phyloP scores from a whole-genome alignment of 1,284 basidiomycete species.

The Sanguinoderma infundibulare region DNA sequence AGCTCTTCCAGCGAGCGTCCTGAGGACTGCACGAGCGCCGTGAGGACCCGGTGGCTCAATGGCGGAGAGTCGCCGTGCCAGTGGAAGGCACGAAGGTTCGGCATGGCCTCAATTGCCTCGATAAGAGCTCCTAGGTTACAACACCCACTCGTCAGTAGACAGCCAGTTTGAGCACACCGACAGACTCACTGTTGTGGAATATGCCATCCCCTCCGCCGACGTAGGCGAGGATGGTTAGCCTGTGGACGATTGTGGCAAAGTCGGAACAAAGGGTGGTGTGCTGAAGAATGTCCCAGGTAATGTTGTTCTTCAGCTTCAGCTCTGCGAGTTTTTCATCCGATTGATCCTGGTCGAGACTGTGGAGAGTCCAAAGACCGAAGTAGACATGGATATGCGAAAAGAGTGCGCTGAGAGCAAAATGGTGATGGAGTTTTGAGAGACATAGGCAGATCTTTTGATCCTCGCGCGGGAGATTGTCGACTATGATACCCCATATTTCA shows the following conservation, averaged over 20 bases:
- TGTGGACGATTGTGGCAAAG: neutral
- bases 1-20: neutral
- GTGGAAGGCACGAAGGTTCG: neutral
- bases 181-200: neutral
- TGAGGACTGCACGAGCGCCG: neutral
- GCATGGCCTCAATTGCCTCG: neutral
- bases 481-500: neutral
- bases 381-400: conserved; percentile 1
- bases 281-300: neutral
- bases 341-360: neutral
- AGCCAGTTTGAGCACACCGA: neutral
- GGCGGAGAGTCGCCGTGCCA: neutral
- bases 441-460: neutral
- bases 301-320: neutral
- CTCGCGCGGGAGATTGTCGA: neutral
- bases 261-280: neutral
- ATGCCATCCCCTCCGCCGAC: neutral
- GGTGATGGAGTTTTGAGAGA: neutral
- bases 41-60: neutral
- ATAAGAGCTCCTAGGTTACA: neutral
- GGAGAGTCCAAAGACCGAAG: neutral
- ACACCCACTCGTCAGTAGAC: neutral
- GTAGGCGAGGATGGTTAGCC: neutral
- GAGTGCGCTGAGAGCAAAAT: neutral
- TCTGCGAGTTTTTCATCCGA: neutral